Percentiles rank a stretch among this genome's conserved stretches.
Conservation (phyloP, 169 alveolate species). For the Babesia ovis region DNA sequence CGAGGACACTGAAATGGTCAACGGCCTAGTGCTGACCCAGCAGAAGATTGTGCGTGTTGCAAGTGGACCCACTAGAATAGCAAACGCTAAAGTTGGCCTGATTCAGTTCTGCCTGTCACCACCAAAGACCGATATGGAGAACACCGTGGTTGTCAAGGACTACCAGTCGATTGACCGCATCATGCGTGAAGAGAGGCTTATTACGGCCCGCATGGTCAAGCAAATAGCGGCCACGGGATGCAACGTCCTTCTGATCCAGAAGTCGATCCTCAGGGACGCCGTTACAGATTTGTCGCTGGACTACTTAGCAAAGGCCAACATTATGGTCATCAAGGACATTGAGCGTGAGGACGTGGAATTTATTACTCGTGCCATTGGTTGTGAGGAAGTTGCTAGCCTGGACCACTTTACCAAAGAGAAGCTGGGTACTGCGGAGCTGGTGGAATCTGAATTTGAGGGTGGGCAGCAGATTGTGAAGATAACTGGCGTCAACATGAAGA, state of each 20-base stretch:
- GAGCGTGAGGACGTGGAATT: constrained; percentile 97
- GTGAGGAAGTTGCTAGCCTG: constrained; percentile 95
- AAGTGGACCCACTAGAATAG: constrained; percentile 93
- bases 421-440: constrained; percentile 94
- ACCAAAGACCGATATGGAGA: constrained; percentile 99
- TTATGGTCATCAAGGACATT: constrained; percentile 96
- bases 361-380: constrained; percentile 85
- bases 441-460: constrained; percentile 83
- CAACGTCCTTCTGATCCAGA: constrained; percentile 96
- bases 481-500: constrained; percentile 93
- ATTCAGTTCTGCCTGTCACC: constrained; percentile 98
- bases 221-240: constrained; percentile 97
- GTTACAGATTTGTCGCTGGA: constrained; percentile 94
- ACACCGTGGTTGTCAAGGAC: constrained; percentile 92
- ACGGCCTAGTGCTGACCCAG: constrained; percentile 96
- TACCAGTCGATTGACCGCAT: constrained; percentile 91
- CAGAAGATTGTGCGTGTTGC: constrained; percentile 94
- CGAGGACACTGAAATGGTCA: constrained; percentile 97
- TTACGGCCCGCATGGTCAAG: constrained; percentile 95
- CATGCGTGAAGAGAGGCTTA: constrained; percentile 96
- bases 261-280: constrained; percentile 98
- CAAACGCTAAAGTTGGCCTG: constrained; percentile 95
- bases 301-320: constrained; percentile 95
- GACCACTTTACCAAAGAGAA: constrained; percentile 96
- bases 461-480: constrained; percentile 91